A percentile compares a stretch with the other conserved stretches of the same genome.
Evolutionary conservation across 2,329 filamentous ascomycete species (phyloP).

Genomic region (Fusarium transvaalense): DNA sequence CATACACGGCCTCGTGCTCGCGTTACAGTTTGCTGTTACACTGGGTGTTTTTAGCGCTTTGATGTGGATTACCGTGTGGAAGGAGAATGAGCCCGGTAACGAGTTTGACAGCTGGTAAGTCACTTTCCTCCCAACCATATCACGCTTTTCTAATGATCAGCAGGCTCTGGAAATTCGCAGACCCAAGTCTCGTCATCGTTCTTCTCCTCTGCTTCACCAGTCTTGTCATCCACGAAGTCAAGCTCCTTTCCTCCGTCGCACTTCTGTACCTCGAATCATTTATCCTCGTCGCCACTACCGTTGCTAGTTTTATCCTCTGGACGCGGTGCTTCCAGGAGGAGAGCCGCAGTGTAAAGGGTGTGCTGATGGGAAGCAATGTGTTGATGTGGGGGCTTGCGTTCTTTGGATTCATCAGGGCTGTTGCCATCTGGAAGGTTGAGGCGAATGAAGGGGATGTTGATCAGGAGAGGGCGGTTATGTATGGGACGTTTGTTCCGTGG

Average conservation of each 20-base stretch:
- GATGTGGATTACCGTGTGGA: slow-evolving; percentile 47
- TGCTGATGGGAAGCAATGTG: slow-evolving; percentile 46
- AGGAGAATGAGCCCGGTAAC: slow-evolving; percentile 38
- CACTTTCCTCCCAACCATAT: accelerated
- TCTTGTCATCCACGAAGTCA: slow-evolving; percentile 47
- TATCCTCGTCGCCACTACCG: slow-evolving; percentile 44
- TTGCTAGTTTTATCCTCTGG: slow-evolving; percentile 39
- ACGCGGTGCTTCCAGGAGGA: slow-evolving; percentile 42
- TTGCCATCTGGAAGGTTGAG: slow-evolving; percentile 48
- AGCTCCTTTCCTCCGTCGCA: slow-evolving; percentile 44
- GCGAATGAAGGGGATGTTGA: slow-evolving; percentile 11
- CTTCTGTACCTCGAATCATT: slow-evolving; percentile 48
- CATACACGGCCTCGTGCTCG: slow-evolving; percentile 48
- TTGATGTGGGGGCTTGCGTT: slow-evolving; percentile 48
- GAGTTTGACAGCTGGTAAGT: slow-evolving; percentile 47
- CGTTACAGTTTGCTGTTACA: slow-evolving; percentile 45
- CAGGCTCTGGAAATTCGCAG: slow-evolving; percentile 49
- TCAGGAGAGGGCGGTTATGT: slow-evolving; percentile 20
- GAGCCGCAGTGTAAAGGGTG: slow-evolving; percentile 43
- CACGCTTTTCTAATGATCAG: neutral
- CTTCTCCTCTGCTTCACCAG: slow-evolving; percentile 43
- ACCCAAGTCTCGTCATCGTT: slow-evolving; percentile 34
- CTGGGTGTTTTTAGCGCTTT: slow-evolving; percentile 46
- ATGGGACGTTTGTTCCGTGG: slow-evolving; percentile 42
- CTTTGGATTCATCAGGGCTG: slow-evolving; percentile 49